phyloP scores from a whole-genome alignment of 1,284 basidiomycete genomes.

The Psilocybe mexicana region DNA sequence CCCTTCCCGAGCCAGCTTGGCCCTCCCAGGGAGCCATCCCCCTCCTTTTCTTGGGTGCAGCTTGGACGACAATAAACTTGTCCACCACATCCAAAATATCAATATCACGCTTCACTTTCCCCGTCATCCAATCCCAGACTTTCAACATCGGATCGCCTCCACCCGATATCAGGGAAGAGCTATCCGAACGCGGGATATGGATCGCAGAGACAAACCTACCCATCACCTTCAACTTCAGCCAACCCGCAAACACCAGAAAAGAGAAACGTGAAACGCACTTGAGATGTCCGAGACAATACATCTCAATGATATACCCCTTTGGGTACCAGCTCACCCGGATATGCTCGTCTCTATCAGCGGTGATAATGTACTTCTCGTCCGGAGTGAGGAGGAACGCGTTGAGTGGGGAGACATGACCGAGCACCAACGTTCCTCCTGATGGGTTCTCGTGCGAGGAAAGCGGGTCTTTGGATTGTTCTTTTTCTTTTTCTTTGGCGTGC shows the following conservation, averaged over 20 bases:
- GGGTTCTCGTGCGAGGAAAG: conserved; percentile 71
- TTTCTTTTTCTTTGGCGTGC: conserved; percentile 7
- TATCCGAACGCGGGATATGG: conserved; percentile 59
- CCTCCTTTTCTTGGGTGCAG: conserved; percentile 35
- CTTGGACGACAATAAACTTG: conserved; percentile 62
- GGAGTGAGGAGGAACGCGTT: conserved; percentile 68
- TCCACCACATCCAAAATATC: conserved; percentile 55
- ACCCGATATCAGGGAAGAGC: conserved; percentile 68
- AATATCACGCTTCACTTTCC: conserved; percentile 53
- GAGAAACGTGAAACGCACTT: conserved; percentile 50
- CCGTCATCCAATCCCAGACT: conserved; percentile 80
- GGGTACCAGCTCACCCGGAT: conserved; percentile 91
- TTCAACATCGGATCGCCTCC: conserved; percentile 84
- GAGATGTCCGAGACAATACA: conserved; percentile 81
- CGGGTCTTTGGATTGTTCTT: conserved; percentile 35
- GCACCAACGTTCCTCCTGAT: conserved; percentile 70
- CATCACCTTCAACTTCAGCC: no score
- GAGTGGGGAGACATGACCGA: conserved; percentile 87
- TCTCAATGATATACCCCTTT: conserved; percentile 79
- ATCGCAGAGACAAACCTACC: conserved; percentile 81
- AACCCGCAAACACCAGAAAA: neutral
- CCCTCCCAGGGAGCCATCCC: conserved; percentile 28
- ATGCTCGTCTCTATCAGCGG: conserved; percentile 91
- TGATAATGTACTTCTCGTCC: conserved; percentile 76
- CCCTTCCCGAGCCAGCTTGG: conserved; percentile 24